Base-by-base conservation (phyloP, 2,329 filamentous ascomycete species). In the Phaeosphaeriaceae sp. region DNA sequence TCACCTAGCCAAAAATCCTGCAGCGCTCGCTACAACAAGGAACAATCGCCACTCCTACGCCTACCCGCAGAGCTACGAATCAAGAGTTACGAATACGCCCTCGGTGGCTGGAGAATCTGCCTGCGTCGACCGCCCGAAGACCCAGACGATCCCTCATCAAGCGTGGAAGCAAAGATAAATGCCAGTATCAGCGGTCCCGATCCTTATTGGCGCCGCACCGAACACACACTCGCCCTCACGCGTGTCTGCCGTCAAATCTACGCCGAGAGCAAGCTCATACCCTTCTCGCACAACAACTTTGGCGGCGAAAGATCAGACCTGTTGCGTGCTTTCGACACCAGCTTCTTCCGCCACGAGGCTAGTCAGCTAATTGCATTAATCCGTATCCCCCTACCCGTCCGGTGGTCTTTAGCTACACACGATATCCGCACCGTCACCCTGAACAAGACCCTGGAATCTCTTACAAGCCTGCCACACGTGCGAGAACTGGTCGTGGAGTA, bases 181-280 rank as follows among this genome's bases (percentile, higher is more conserved):
- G 4, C 5, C 26, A 28, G 4, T 9, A 5, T 9, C 26, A 28
- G 26, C 26, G 26, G 26, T 28, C 26, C 26, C 26, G 26, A 28
- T 28, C 26, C 26, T 4, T 28, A 28, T 9, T 28, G 26, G 26
- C 26, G 17, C 23, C 9, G 23, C 26, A 11, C 15, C 47, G 5
- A 49, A 30, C 19, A 30, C 24, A 30, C 19, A 17, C 15, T 24
- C 11, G 17, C 24, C 5, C 47, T 30, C 47, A 23, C 26, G 8
- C 26, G 10, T 72, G 73, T 32, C 72, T 71, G 49, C 49, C 46
- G 22, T 55, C 60, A 40, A 40, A 19, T n/a, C 6, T 21, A 43
- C 40, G 21, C 40, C 2, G 40, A 43, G 15, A 43, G 17, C 40
- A n/a, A 43, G 9, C 15, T 43, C 17, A n/a, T 43, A 8, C 40